phyloP scores from a whole-genome alignment of 73 alveolate genomes.

The Tetrahymena elliotti region DNA sequence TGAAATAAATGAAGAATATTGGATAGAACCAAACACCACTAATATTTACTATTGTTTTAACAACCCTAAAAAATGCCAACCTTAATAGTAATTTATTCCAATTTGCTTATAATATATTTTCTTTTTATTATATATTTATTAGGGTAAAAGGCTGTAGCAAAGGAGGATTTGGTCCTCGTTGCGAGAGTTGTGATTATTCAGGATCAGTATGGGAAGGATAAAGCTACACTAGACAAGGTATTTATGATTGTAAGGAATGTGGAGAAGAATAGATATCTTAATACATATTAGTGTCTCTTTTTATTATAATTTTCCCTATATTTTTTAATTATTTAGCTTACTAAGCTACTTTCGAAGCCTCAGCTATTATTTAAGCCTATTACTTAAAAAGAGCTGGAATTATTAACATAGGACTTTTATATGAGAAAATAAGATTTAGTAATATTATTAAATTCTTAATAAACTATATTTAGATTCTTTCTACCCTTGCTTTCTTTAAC shows the following conservation, averaged over 20 bases:
- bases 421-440: not conserved
- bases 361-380: not conserved
- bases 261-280: not conserved
- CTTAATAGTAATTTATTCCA: not conserved
- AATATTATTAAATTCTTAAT: not conserved
- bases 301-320: not conserved
- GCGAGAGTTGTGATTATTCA: not conserved
- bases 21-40: not conserved
- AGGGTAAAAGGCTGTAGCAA: not conserved
- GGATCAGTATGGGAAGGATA: not conserved
- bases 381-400: not conserved
- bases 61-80: not conserved
- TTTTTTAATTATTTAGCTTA: not conserved
- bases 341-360: not conserved
- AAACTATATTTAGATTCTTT: not conserved
- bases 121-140: not conserved
- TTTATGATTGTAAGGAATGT: not conserved
- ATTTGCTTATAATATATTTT: not conserved
- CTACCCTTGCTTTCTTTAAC: not conserved
- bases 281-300: not conserved
- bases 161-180: not conserved
- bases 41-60: not conserved
- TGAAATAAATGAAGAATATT: not conserved
- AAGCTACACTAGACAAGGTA: not conserved
- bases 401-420: not conserved